These are phyloP conservation scores for Ceraceosorus guamensis DNA, from an alignment of 1,284 basidiomycete genomes.

Conservation along the genomic window DNA sequence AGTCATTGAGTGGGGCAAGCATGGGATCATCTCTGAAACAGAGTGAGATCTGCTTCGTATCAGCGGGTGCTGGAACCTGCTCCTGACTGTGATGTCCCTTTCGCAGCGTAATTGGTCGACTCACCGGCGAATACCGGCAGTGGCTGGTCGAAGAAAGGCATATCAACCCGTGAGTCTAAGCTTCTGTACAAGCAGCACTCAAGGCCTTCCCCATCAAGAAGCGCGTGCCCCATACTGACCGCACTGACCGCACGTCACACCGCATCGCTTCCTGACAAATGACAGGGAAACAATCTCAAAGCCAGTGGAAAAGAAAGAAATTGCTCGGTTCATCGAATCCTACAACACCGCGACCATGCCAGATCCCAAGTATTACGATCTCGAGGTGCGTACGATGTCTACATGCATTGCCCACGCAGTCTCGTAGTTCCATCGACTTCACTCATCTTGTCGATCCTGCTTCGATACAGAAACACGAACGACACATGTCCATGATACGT, in stretches of 20 bases:
- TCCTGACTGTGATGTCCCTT: not conserved
- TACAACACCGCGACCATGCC: constrained; percentile 19
- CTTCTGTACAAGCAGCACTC: not conserved
- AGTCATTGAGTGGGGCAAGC: constrained; percentile 1
- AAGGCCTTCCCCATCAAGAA: not conserved
- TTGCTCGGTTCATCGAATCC: constrained; percentile 14
- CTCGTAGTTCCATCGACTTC: too few species aligned
- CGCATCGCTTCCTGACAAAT: not conserved
- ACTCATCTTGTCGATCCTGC: not conserved
- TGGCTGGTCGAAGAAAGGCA: constrained; percentile 18
- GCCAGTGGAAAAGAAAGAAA: constrained; percentile 9
- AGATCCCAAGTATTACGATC: constrained; percentile 17
- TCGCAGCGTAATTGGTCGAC: constrained; percentile 8
- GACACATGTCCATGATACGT: constrained; percentile 11
- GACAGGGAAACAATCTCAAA: constrained; percentile 13
- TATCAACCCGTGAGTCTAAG: constrained; percentile 9
- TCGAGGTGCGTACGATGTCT: constrained; percentile 6
- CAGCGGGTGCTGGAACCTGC: not conserved
- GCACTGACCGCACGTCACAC: too few species aligned
- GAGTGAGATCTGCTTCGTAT: not conserved
- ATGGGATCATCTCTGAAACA: constrained; percentile 6
- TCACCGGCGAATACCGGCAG: constrained; percentile 15
- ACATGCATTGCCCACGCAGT: not conserved
- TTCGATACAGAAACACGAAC: constrained; percentile 8
- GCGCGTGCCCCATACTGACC: too few species aligned